phyloP scores from a whole-genome alignment of 441 rosid species.

The Flueggea neowawraea region DNA sequence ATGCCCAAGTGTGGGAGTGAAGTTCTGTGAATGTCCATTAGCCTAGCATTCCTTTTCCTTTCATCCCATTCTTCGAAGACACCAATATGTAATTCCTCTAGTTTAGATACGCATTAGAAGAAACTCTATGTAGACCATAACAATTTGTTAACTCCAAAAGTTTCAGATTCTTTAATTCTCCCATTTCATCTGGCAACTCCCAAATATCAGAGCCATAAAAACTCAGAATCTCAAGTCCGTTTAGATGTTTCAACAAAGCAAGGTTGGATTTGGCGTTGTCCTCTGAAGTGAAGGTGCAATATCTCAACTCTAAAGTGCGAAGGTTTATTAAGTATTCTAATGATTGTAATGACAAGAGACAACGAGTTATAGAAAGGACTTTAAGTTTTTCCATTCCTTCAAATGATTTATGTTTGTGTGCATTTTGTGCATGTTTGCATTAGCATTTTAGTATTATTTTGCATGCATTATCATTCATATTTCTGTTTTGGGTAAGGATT shows the following conservation, averaged over 20 bases:
- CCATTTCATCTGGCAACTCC: constrained; percentile 2
- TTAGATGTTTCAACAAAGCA: constrained; percentile 1
- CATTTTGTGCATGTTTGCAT: too few relatives aligned
- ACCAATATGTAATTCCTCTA: constrained; percentile 8
- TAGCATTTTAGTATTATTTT: too few relatives aligned
- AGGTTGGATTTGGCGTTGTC: background rate
- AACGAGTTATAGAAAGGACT: constrained; percentile 9
- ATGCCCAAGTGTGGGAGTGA: background rate
- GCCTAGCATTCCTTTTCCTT: too few relatives aligned
- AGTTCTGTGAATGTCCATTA: too few relatives aligned
- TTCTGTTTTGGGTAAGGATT: too few relatives aligned
- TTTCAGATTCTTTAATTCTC: constrained; percentile 11
- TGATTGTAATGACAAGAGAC: constrained; percentile 2
- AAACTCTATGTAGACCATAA: background rate
- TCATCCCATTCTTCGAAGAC: background rate
- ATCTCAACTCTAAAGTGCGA: background rate
- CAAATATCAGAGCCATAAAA: background rate
- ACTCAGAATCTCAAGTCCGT: constrained; percentile 14
- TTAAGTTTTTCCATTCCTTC: constrained; percentile 1
- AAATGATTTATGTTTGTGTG: too few relatives aligned
- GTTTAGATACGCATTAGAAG: constrained; percentile 7
- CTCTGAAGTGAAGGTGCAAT: background rate
- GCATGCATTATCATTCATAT: too few relatives aligned
- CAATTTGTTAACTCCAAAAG: background rate
- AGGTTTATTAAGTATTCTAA: constrained; percentile 9